phyloP scores from a whole-genome alignment of 2,329 filamentous ascomycete species.

The Coniochaeta hoffmannii region DNA sequence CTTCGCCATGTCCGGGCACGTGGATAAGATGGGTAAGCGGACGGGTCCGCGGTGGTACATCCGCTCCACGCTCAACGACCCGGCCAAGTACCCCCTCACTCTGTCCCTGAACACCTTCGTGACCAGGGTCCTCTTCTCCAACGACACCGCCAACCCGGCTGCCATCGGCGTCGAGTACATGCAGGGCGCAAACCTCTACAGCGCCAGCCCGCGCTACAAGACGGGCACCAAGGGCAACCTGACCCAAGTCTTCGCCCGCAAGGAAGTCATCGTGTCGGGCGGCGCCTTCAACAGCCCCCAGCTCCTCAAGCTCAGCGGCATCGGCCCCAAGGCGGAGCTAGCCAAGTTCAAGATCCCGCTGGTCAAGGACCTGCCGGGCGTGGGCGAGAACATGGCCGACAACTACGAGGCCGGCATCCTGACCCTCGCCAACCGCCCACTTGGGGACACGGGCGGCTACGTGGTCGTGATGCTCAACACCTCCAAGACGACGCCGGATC shows the following conservation, averaged over 20 bases:
- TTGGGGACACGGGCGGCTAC: conserved; percentile 15
- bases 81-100: conserved; percentile 37
- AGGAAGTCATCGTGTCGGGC: conserved; percentile 40
- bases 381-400: conserved; percentile 55
- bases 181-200: conserved; percentile 31
- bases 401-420: conserved; percentile 38
- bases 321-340: conserved; percentile 4
- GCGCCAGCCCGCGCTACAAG: conserved; percentile 30
- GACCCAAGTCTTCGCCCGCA: conserved; percentile 21
- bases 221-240: conserved; percentile 15
- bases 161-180: conserved; percentile 36
- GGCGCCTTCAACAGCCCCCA: conserved; percentile 27
- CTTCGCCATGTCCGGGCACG: conserved; percentile 21
- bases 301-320: conserved; percentile 9
- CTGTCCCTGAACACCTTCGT: conserved; percentile 26
- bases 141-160: conserved; percentile 18
- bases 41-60: conserved; percentile 37
- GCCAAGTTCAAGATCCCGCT: conserved; percentile 2
- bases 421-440: conserved; percentile 27
- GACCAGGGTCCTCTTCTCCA: conserved; percentile 28
- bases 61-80: conserved; percentile 20
- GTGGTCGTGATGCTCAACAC: conserved; percentile 19
- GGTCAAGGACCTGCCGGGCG: conserved; percentile 40
- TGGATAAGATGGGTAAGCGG: conserved; percentile 17
- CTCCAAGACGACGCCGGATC: conserved; percentile 18